Evolutionary conservation across 495 filamentous ascomycete genomes (phyloP), one percentile per base, ranked within the genome.

Genomic region (Choiromyces venosus): DNA sequence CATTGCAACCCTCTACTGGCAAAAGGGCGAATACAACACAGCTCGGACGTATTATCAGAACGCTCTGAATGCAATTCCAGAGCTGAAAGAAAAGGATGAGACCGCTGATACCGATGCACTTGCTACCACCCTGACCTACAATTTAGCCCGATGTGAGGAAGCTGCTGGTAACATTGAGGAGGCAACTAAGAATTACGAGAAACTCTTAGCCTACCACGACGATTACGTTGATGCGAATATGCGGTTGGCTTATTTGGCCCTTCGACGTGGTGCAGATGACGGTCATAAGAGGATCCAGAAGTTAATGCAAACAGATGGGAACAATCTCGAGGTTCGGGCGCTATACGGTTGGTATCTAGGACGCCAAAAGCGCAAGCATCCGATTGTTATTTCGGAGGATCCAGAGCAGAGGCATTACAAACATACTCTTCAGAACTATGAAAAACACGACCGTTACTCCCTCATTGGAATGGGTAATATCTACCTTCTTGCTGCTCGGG

Each of bases 401-500:
- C 90, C 87, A 36, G 95, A 99, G 82, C 89, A 96, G 76, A 88
- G 93, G 7, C 93, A 97, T 80, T 94, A 94, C 85, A 99, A 98
- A 83, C 93, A 98, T 80, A 96, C 93, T 0, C 85, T 99, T 25
- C 93, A 97, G 81, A 87, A 93, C 76, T 91, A 92, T 81, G 93
- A 98, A 83, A 98, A 99, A 85, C 95, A 98, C 81, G 95, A 99
- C 79, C 89, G 92, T 19, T 99, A 98, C 82, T 91, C 95, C 6
- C 85, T 99, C 40, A 93, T 93, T 16, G 94, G 91, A 8, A 98
- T 99, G 95, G 95, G 95, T 29, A 99, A 99, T 82, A 83, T 98
- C 67, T 91, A 94, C 78, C 87, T 97, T 39, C 84, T 89, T 70
- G 88, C 91, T 61, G 95, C 95, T 2, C 89, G 95, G 61, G 95